Conservation (phyloP, 805 yeast species). For the Candida jianshihensis region DNA sequence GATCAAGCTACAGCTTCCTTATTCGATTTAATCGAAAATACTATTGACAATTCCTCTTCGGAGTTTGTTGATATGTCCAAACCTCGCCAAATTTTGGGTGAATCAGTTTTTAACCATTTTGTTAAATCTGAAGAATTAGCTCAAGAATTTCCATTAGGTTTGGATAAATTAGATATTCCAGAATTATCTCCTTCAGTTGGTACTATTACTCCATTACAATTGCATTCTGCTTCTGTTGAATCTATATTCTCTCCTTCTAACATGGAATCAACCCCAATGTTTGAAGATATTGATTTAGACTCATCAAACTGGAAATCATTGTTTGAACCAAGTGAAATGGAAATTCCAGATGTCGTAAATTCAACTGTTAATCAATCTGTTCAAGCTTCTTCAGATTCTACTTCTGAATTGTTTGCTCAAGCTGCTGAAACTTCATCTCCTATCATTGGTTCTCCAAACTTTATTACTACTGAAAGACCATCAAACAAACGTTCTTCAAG, state of each 20-base stretch:
- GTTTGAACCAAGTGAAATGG: slow-evolving; percentile 35
- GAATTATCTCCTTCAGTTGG: slow-evolving; percentile 22
- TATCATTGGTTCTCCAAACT: slow-evolving; percentile 3
- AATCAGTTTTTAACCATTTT: slow-evolving; percentile 21
- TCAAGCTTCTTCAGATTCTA: no score
- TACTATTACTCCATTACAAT: slow-evolving; percentile 41
- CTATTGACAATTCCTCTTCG: slow-evolving; percentile 10
- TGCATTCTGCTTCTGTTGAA: slow-evolving; percentile 60
- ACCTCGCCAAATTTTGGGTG: slow-evolving; percentile 24
- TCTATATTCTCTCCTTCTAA: slow-evolving; percentile 33
- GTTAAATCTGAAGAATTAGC: slow-evolving; percentile 15
- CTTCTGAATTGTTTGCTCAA: neutral
- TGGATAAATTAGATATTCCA: slow-evolving; percentile 16
- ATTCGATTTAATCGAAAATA: slow-evolving; percentile 22
- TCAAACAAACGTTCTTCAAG: slow-evolving; percentile 17
- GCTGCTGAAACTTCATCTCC: slow-evolving; percentile 1
- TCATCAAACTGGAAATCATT: slow-evolving; percentile 57
- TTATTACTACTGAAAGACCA: slow-evolving; percentile 1
- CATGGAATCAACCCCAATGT: slow-evolving; percentile 57
- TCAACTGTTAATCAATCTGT: slow-evolving; percentile 3
- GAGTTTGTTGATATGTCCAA: slow-evolving; percentile 7
- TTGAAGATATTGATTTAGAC: slow-evolving; percentile 31
- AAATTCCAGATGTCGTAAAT: slow-evolving; percentile 21
- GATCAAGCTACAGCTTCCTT: slow-evolving; percentile 16
- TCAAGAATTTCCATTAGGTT: slow-evolving; percentile 17